Base-by-base conservation (phyloP, 1,284 basidiomycete species). In the Cutaneotrichosporon sp. region DNA sequence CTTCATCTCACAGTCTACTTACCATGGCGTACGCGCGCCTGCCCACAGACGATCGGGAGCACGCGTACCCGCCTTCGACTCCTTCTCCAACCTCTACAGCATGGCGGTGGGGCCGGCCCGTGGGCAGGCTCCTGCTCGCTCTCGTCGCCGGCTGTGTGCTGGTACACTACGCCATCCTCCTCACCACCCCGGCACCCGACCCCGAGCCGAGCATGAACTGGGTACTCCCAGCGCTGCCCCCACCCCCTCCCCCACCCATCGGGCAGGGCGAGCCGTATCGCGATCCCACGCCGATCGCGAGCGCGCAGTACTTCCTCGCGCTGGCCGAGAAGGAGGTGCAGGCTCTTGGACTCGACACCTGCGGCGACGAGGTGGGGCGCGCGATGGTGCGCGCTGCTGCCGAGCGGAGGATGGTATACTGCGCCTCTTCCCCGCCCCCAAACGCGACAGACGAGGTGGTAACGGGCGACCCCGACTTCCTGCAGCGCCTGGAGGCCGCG, bases 281-380 rank as follows among this genome's bases (percentile, higher is more conserved):
- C 20, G 77, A 79, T 56, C 51, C 66, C 1, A 68, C 63, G 25
- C 77, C 77, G 1, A 60, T 77, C 24, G 58, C 57, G n/a, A 68
- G 70, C 11, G 73, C 71, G 47, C 33, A 63, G 11, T 62, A 63
- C 0, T 77, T 76, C 54, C 73, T 71, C 61, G 58, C 67, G 13
- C 64, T 75, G 14, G 75, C 77, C 1, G 70, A 77, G 63, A 50
- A 55, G n/a, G 75, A 79, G 54, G 65, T 77, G 18, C n/a, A 43
- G 9, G 64, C 56, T 10, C 59, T 61, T n/a, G 65, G 66, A 0
- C 56, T 72, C 24, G 72, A 77, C 53, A 77, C 74, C 1, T 78
- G 75, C 59, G 42, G 57, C 10, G 75, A 68, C 34, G 65, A 75
- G 57, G 65, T 77, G 7, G 66, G 73, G 9, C 24, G 58, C 20